Evolutionary conservation across 2,329 filamentous ascomycete species (phyloP), one percentile per base, ranked within the genome.

Genomic region (Penicillium sp.): DNA sequence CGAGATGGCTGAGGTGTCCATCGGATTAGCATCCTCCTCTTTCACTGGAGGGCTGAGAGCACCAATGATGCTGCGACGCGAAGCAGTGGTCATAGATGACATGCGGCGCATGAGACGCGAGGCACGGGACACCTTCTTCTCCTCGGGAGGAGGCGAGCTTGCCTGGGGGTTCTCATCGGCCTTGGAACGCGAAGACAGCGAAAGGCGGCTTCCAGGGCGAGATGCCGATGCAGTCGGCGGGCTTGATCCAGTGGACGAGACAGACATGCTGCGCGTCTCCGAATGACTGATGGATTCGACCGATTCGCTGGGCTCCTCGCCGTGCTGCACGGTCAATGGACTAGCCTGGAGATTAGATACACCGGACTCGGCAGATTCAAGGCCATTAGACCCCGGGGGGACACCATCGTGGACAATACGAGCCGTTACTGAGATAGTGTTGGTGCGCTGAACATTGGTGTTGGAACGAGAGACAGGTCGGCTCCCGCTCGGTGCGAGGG

Each of bases 401-500:
- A 58, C 76, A 73, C 37, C 74, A 77, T 58, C 85, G 39, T 88
- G 82, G 29, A 95, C 74, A 52, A 95, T 95, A 42, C 85, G 82
- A 40, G 90, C 87, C 14, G 86, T 93, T 9, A 95, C 89, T 37
- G 89, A 90, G n/a, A 95, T 81, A 0, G 88, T 90, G 60, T 90
- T 87, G 10, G 64, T 59, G n/a, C 56, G 55, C 14, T 61, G 62
- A 23, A 50, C 47, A 39, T 49, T 56, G 11, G 61, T 47, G 22
- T 51, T 56, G 18, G 62, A 54, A 32, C 61, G 60, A 10, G 62
- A 62, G 7, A 62, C 62, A 28, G 56, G 59, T 23, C 60, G 59
- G 27, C 56, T 60, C n/a, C 65, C 32, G 42, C 60, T 69, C 4
- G 65, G 60, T 6, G 63, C 50, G 37, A 62, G 65, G 18, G 61